Evolutionary conservation across 768 basidiomycete genomes (phyloP), one percentile per base, ranked within the genome.

Genomic region (Suillus plorans): DNA sequence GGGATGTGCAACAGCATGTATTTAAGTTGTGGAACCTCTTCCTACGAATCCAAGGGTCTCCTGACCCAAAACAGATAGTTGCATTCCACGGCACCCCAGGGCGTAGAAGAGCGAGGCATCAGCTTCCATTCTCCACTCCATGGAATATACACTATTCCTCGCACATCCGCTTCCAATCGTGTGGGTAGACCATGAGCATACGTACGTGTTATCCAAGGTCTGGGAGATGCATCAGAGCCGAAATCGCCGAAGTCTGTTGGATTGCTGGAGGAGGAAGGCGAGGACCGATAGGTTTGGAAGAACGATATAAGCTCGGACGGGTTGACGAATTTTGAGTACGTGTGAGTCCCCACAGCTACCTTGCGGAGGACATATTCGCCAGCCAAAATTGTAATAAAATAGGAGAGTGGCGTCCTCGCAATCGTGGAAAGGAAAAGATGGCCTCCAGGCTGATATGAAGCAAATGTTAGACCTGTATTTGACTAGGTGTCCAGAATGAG

Each of bases 401-500:
- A 87, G n/a, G 90, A 78, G 49, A 92, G 81, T 4, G 89, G 88
- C 12, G 89, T 91, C 45, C 97, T 92, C 0, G 97, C 89, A 67
- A 99, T 92, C 16, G 97, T 99, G 14, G 96, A 98, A 44, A 99
- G 82, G 81, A 99, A 92, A 20, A 99, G 85, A 72, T 97, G 94
- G 4, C 97, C 97, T 6, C 95, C 95, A 13, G 97, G 97, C 95
- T 98, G 69, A 31, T n/a, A 41, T 28, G 34, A 50, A 59, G 28
- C 42, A 39, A 45, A 45, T 45, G 61, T 49, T 41, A 50, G 37
- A 53, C 16, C 2, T 4, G 13, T 16, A 41, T 14, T 18, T 3
- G 34, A 12, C 28, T n/a, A 5, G 9, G 22, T 25, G 36, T n/a
- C 25, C 31, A 59, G 39, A 18, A 41, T 52, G 44, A 31, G 45